Percentiles rank a stretch among this genome's conserved stretches.
phyloP scores from a whole-genome alignment of 2,329 filamentous ascomycete genomes.

The Sclerotinia minor region DNA sequence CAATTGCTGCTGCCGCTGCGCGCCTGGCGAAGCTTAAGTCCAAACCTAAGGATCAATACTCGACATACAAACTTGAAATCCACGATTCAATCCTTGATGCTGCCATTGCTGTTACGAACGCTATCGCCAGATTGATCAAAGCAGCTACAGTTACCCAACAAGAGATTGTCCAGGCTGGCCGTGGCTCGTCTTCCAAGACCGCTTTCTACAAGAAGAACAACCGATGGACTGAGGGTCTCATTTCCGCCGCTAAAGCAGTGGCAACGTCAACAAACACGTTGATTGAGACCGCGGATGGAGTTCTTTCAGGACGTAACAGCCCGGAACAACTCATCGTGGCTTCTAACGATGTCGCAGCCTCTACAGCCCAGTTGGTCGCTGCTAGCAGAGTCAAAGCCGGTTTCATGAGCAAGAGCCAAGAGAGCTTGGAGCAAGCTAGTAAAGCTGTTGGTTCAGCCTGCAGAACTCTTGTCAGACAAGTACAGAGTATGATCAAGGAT shows the following conservation, averaged over 20 bases:
- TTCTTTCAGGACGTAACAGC: conserved; percentile 86
- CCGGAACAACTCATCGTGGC: conserved; percentile 97
- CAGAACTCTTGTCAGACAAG: conserved; percentile 82
- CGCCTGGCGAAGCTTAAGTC: conserved; percentile 90
- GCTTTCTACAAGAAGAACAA: conserved; percentile 99
- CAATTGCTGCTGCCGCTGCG: conserved; percentile 88
- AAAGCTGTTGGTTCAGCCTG: conserved; percentile 92
- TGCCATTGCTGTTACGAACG: conserved; percentile 88
- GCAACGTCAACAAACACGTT: conserved; percentile 90
- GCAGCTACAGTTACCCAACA: conserved; percentile 90
- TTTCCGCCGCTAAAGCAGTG: conserved; percentile 95
- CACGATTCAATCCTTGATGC: conserved; percentile 94
- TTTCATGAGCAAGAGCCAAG: conserved; percentile 97
- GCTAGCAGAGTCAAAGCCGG: conserved; percentile 94
- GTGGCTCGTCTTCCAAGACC: conserved; percentile 80
- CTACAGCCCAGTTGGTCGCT: conserved; percentile 93
- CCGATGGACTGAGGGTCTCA: conserved; percentile 96
- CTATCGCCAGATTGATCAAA: conserved; percentile 92
- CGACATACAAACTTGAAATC: conserved; percentile 93
- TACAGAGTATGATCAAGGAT: conserved; percentile 91
- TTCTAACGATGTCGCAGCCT: conserved; percentile 94
- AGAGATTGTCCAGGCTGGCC: conserved; percentile 93
- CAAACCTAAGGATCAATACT: conserved; percentile 94
- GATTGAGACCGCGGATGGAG: conserved; percentile 96
- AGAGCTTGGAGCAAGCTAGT: conserved; percentile 83